Conservation (phyloP, 2,329 filamentous ascomycete genomes). For the Fusarium fujikuroi region DNA sequence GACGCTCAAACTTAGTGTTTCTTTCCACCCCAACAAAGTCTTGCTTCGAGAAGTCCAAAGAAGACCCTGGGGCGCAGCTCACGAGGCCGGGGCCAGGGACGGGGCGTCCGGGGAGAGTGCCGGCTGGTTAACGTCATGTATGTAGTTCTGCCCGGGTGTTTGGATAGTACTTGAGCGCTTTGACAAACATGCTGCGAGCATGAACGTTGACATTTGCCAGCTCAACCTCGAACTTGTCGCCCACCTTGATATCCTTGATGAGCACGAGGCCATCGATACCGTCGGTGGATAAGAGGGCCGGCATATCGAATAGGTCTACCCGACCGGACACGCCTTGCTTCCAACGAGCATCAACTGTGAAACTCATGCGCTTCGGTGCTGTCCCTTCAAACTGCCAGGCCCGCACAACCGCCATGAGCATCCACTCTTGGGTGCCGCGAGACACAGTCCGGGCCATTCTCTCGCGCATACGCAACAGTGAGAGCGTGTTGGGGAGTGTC, state of each 20-base stretch:
- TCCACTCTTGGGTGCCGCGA: conserved; percentile 63
- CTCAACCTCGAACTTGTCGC: conserved; percentile 67
- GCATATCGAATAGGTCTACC: conserved; percentile 63
- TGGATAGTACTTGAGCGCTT: conserved; percentile 50
- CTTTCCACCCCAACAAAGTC: conserved; percentile 29
- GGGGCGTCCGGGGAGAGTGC: conserved; percentile 26
- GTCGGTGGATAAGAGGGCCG: conserved; percentile 54
- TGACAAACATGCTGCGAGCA: conserved; percentile 56
- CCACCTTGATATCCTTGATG: conserved; percentile 57
- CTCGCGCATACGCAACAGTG: conserved; percentile 64
- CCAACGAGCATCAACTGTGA: conserved; percentile 57
- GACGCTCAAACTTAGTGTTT: conserved; percentile 17
- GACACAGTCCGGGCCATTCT: conserved; percentile 58
- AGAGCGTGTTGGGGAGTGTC: conserved; percentile 58
- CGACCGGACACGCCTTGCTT: conserved; percentile 52
- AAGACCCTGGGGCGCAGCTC: conserved; percentile 24
- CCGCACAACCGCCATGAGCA: conserved; percentile 68
- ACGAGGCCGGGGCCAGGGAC: conserved; percentile 28
- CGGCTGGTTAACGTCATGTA: conserved; percentile 12
- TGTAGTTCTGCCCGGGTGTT: not conserved
- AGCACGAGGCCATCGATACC: conserved; percentile 52
- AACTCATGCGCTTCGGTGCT: conserved; percentile 60
- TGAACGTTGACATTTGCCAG: conserved; percentile 65
- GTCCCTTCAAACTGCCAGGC: conserved; percentile 66
- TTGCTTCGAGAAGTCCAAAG: not conserved